Percentiles rank a stretch among this genome's conserved stretches.
phyloP scores from a whole-genome alignment of 1,139 yeast species.

The Zygosaccharomyces sapae region DNA sequence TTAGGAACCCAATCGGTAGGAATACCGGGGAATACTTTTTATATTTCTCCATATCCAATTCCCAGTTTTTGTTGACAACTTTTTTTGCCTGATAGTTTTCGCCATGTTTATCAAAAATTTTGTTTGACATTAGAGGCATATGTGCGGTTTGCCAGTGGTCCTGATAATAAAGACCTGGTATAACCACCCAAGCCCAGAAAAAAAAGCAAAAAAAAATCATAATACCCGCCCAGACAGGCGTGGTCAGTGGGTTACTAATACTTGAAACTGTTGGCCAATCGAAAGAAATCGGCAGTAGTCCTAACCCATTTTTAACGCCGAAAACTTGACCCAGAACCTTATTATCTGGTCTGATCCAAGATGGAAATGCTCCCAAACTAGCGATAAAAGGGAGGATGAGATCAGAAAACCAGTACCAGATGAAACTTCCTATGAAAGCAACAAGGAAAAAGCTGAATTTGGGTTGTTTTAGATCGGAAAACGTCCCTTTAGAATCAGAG shows the following conservation, averaged over 20 bases:
- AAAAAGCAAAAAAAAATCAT: constrained; percentile 44
- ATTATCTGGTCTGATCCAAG: constrained; percentile 25
- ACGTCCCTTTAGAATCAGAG: constrained; percentile 49
- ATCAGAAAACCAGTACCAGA: constrained; percentile 53
- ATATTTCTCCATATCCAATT: constrained; percentile 49
- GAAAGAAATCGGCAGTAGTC: constrained; percentile 44
- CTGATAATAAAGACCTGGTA: constrained; percentile 46
- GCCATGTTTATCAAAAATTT: constrained; percentile 37
- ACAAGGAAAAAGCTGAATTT: constrained; percentile 45
- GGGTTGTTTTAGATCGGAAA: constrained; percentile 37
- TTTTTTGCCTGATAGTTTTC: constrained; percentile 40
- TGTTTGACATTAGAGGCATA: constrained; percentile 46
- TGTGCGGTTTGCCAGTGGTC: constrained; percentile 49
- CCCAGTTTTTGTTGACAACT: constrained; percentile 43
- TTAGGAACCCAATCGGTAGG: neutral
- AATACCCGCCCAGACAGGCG: constrained; percentile 56
- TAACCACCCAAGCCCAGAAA: constrained; percentile 39
- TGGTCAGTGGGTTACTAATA: constrained; percentile 59
- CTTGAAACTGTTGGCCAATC: constrained; percentile 43
- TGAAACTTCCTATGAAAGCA: constrained; percentile 40
- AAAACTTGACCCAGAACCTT: constrained; percentile 39
- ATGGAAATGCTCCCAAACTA: constrained; percentile 37
- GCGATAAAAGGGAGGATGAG: constrained; percentile 47
- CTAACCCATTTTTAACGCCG: constrained; percentile 50
- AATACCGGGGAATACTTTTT: constrained; percentile 47